Base-by-base conservation (phyloP, 2,329 filamentous ascomycete species). In the Nothomitra cinnamomea region DNA sequence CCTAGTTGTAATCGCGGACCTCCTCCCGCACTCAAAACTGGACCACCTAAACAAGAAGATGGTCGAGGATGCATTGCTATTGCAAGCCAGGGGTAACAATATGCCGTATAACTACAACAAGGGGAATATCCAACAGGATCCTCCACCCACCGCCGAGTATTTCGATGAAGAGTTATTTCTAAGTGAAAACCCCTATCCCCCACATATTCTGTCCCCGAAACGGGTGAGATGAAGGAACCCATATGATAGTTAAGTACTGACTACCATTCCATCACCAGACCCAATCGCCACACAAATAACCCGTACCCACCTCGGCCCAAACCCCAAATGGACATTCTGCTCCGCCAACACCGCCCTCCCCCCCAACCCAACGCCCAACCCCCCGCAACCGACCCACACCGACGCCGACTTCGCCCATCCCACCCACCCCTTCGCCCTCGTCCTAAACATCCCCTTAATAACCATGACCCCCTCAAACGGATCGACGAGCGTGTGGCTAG, bases 91-190 rank as follows among this genome's bases (percentile, higher is more conserved):
- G 32, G 76, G 76, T 1, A 70, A 78, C 19, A 69, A 76, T 15
- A 71, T 73, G 0, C 76, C 76, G 0, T 82, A 74, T 67, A 82
- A 82, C 58, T 81, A 81, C 60, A 80, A 81, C 59, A 71, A 71
- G 49, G 76, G 75, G 59, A 82, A 80, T 57, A 67, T 80, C 35
- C 78, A 82, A 57, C 79, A 82, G 60, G 77, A 80, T 57, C 69
- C 78, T 0, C 76, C 75, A 0, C 70, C 76, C 1, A 70, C 73
- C 0, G 63, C 65, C 0, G 63, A 74, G 43, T 73, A 69, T 57
- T 77, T 78, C 53, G 65, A 32, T 32, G 28, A 32, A 32, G 28
- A 32, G 28, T 32, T 32, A 10, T 32, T 32, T 32, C 28, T 32
- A 32, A 32, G 28, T 32, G 28, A 32, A 32, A 10, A 5, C 28